Base-by-base conservation (phyloP, 768 basidiomycete species). In the Panellus pusillus region DNA sequence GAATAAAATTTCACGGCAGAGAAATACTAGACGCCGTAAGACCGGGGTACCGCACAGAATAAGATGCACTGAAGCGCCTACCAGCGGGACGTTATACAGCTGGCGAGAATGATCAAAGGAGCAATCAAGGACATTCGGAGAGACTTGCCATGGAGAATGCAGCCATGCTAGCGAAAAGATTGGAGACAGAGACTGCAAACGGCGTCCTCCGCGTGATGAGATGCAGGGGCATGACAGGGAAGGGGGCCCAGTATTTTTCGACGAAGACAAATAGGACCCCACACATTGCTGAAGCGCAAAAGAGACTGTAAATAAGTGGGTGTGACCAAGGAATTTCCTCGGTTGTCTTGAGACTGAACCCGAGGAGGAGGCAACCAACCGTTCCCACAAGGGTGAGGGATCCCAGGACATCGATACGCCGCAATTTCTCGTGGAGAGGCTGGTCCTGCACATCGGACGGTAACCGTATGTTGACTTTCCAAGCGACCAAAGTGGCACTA, bases 181-280 rank as follows among this genome's bases (percentile, higher is more conserved):
- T 95, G 42, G 82, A 81, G 45, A 95, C 53, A 5, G 91, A 89
- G 27, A 93, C 84, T 11, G 89, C 87, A 17, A 93, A 69, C 5
- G 92, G 91, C 19, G 90, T 94, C 50, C 93, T 76, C 64, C 85
- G 82, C 29, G 78, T 81, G 31, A 95, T 79, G 51, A 95, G 72
- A 47, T 81, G 81, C 58, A 97, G 71, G 44, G 96, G 96, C 85
- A 99, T 88, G 47, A 98, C 88, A 14, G 97, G 97, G 67, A 88
- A 90, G 4, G 81, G 77, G 3, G 91, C 84, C 75, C 81, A 84
- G 60, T 79, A 76, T 52, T 84, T 83, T 71, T 99, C 96, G 20
- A 91, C 90, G 42, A 82, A 66, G 28, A 95, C 66, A 68, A 99
- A 98, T 2, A 75, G 62, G 6, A 74, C 59, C 9, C 76, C 74